Evolutionary conservation across 2,329 filamentous ascomycete genomes (phyloP), one percentile per base, ranked within the genome.

Genomic region (Neonectria coccinea): DNA sequence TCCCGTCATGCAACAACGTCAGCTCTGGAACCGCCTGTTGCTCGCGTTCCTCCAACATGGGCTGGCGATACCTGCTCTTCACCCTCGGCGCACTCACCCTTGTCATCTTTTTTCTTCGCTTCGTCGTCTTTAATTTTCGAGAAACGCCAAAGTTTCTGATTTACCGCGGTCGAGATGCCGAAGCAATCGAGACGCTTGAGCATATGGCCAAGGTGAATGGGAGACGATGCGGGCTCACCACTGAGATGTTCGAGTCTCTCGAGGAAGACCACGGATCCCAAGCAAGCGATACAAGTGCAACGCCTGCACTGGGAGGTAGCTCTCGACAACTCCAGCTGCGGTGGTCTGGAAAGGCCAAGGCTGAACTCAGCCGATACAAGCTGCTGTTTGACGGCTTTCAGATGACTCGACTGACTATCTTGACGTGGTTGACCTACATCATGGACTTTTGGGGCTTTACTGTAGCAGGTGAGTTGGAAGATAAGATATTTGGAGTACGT

Each of bases 21-120:
- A 55, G 67, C 0, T 16, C 67, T 0, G 76, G 73, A 0, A 68
- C 74, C 0, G 71, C 70, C 0, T 78, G 77, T 3, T 85, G 83
- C 64, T 76, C 79, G 7, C 75, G 74, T 14, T 59, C 71, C 0
- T 74, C 78, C 25, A 86, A 86, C 68, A 83, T 82, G 81, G 84
- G 83, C n/a, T 86, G 84, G 80, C 76, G 83, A 7, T 85, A 84
- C 36, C 77, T 83, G 20, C 73, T 84, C 36, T 81, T 81, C 44
- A 79, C 81, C 0, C 77, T 84, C 4, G 83, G 83, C 0, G 80
- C 73, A 0, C 72, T 85, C 7, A 82, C 82, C 1, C 74, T 85
- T 1, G 61, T 75, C 2, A 76, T 85, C 48, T 83, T 81, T 50
- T 53, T 83, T 20, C 71, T 83, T 10, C 82, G 84, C 1, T 81